These are phyloP conservation scores for Phyllosticta citrichinensis DNA, from an alignment of 2,329 filamentous ascomycete species.

Conservation along the genomic window DNA sequence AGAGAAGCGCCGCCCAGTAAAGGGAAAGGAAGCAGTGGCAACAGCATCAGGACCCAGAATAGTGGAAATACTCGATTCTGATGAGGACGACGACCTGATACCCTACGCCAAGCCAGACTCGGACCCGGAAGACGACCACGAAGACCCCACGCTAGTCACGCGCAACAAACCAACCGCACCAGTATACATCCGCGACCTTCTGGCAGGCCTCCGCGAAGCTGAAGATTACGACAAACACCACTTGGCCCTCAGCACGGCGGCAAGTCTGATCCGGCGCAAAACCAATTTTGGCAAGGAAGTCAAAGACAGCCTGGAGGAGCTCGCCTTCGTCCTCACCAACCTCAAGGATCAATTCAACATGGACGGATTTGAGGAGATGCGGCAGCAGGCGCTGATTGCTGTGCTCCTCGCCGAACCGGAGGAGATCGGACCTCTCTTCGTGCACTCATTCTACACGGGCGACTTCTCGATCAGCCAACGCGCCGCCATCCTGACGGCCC, in stretches of 20 bases:
- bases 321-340: conserved; percentile 66
- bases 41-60: conserved; percentile 34
- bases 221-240: conserved; percentile 80
- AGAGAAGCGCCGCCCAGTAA: neutral
- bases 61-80: conserved; percentile 41
- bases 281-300: conserved; percentile 82
- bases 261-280: conserved; percentile 77
- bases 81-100: conserved; percentile 54
- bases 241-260: conserved; percentile 66
- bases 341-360: conserved; percentile 80
- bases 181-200: conserved; percentile 82
- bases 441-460: conserved; percentile 76
- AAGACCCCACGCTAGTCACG: conserved; percentile 79
- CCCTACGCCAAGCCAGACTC: conserved; percentile 80
- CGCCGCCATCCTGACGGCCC: conserved; percentile 66
- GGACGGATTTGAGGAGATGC: conserved; percentile 63
- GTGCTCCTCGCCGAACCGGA: conserved; percentile 66
- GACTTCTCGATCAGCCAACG: conserved; percentile 85
- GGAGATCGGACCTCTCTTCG: conserved; percentile 74
- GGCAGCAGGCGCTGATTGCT: conserved; percentile 72
- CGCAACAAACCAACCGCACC: conserved; percentile 75
- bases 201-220: conserved; percentile 65
- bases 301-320: conserved; percentile 68
- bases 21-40: neutral
- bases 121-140: conserved; percentile 83